These are phyloP conservation scores for Capsicum pubescens DNA, from an alignment of 257 asterid genomes.

Conservation along the genomic window DNA sequence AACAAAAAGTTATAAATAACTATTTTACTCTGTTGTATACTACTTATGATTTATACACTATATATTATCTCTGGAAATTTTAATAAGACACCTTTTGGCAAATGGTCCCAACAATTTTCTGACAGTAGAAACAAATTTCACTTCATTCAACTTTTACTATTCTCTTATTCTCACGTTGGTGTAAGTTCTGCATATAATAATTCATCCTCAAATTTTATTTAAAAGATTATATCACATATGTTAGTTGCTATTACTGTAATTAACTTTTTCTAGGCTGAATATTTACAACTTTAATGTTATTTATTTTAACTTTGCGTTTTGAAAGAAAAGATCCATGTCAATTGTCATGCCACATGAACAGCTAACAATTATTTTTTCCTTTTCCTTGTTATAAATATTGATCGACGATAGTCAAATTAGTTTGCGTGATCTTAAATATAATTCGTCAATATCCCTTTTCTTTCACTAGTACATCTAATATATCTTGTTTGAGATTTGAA, in stretches of 20 bases:
- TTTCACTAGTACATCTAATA: neutral
- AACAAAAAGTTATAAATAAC: neutral
- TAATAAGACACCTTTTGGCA: neutral
- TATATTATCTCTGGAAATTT: neutral
- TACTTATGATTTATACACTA: too few relatives aligned
- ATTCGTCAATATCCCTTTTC: too few relatives aligned
- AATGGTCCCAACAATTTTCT: neutral
- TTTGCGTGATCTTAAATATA: too few relatives aligned
- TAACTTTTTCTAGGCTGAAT: neutral
- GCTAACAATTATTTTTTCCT: neutral
- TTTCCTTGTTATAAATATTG: too few relatives aligned
- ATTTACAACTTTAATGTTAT: neutral
- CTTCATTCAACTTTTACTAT: neutral
- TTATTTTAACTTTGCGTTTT: neutral
- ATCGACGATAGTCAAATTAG: too few relatives aligned
- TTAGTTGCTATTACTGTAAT: too few relatives aligned
- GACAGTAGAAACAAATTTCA: neutral
- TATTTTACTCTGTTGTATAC: neutral
- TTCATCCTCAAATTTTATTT: too few relatives aligned
- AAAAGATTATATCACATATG: too few relatives aligned
- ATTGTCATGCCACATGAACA: slow-evolving; percentile 5
- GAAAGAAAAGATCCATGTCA: neutral
- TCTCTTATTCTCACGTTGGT: too few relatives aligned
- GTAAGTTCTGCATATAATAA: too few relatives aligned
- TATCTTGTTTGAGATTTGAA: neutral